These are phyloP conservation scores for Hyparrhenia diplandra DNA, from an alignment of 176 grass and related monocot genomes.

Conservation along the genomic window DNA sequence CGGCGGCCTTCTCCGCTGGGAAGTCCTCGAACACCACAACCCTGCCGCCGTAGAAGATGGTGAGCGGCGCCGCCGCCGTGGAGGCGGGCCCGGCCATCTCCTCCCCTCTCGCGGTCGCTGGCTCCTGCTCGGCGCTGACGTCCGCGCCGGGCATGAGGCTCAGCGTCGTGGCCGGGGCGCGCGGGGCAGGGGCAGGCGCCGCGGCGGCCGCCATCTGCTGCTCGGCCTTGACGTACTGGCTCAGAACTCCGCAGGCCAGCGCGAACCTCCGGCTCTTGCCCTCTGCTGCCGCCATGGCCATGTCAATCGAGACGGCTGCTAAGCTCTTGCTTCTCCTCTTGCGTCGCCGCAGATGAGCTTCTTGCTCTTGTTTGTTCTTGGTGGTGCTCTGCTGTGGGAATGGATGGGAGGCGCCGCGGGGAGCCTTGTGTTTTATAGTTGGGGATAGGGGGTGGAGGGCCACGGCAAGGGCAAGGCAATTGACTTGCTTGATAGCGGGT, in stretches of 20 bases:
- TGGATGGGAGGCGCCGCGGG: neutral
- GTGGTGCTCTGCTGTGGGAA: neutral
- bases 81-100: constrained; percentile 4
- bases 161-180: constrained; percentile 36
- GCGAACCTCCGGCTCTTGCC: constrained; percentile 74
- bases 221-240: constrained; percentile 84
- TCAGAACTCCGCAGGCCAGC: constrained; percentile 69
- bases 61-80: constrained; percentile 31
- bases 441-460: neutral
- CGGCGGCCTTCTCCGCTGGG: constrained; percentile 61
- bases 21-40: constrained; percentile 71
- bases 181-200: neutral
- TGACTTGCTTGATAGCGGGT: neutral
- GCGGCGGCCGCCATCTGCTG: constrained; percentile 37
- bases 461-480: neutral
- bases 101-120: neutral
- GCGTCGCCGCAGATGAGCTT: too few relatives aligned
- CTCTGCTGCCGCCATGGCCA: constrained; percentile 30
- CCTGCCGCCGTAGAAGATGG: constrained; percentile 76
- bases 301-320: neutral
- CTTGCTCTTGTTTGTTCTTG: neutral
- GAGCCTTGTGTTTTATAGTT: constrained; percentile 20
- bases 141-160: constrained; percentile 69
- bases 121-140: constrained; percentile 9
- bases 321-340: neutral